Conservation (phyloP, 345 rosid genomes). For the Salix dunnii region DNA sequence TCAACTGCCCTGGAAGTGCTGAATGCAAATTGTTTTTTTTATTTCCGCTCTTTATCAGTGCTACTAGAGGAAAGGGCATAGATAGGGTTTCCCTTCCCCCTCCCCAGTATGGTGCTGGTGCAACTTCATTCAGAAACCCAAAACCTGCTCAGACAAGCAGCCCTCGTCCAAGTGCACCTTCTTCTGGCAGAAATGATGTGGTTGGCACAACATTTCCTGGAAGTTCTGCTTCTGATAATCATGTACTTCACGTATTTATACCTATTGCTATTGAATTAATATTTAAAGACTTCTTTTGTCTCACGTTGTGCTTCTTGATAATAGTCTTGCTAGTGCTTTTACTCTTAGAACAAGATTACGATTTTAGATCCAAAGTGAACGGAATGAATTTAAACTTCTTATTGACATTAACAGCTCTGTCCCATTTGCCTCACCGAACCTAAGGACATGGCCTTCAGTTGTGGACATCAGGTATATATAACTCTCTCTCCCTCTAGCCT, state of each 20-base stretch:
- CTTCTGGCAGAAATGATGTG: constrained; percentile 22
- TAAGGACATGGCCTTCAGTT: constrained; percentile 33
- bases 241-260: constrained; percentile 22
- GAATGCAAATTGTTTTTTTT: constrained; percentile 13
- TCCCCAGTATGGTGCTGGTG: constrained; percentile 47
- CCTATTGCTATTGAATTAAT: neutral
- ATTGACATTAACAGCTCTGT: constrained; percentile 17
- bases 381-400: neutral
- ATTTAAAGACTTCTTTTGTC: neutral
- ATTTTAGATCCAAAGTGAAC: neutral
- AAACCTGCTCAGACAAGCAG: constrained; percentile 19
- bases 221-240: constrained; percentile 42
- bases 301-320: neutral
- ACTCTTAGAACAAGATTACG: neutral
- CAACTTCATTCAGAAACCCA: constrained; percentile 21
- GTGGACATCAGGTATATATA: constrained; percentile 33
- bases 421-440: constrained; percentile 25
- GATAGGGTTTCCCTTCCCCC: constrained; percentile 80
- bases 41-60: constrained; percentile 27
- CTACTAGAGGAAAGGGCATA: constrained; percentile 41
- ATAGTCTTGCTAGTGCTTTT: neutral
- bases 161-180: constrained; percentile 25
- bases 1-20: neutral
- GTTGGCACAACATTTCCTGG: constrained; percentile 32
- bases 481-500: neutral